Evolutionary conservation across 2,329 filamentous ascomycete species (phyloP), one percentile per base, ranked within the genome.

Genomic region (Penicillium sp.): DNA sequence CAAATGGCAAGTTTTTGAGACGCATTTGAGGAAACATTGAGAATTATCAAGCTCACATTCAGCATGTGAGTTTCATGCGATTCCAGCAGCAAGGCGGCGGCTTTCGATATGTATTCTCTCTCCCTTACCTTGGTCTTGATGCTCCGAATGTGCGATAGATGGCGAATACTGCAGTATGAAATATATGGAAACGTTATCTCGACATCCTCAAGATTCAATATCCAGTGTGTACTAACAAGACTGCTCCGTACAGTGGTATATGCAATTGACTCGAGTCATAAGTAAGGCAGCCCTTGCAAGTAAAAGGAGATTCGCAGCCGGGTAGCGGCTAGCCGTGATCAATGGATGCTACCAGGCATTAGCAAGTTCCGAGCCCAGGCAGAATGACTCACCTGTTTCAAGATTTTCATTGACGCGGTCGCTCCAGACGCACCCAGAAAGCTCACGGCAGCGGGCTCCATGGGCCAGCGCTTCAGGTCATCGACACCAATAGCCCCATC

Each of bases 401-500:
- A 37, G n/a, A 16, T 14, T 19, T 21, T 21, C 19, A 57, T 27
- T 21, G 55, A 57, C 26, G 29, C 27, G 6, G 26, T 27, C 31
- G 56, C 49, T 29, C 42, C 45, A 48, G 46, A 49, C 29, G 49
- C 57, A 14, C 47, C 43, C 9, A 59, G 29, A 24, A 56, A 56
- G 27, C 2, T 39, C 37, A 55, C 46, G 10, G 39, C 48, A 13
- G 48, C 42, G 19, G 56, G 55, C 42, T 29, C 47, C 13, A 58
- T 31, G 24, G 52, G 56, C 52, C 52, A 58, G 35, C 42, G 52
- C 35, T 58, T 19, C 9, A 58, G 19, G 58, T 74, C 62, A 46
- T 72, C 63, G 19, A 74, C 60, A 13, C 70, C 64, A 51, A 68
- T 59, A 58, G 59, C 62, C 43, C 65, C 62, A 59, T 72, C 63